These are phyloP conservation scores for Fusarium musae DNA, from an alignment of 2,329 filamentous ascomycete genomes.

Conservation along the genomic window DNA sequence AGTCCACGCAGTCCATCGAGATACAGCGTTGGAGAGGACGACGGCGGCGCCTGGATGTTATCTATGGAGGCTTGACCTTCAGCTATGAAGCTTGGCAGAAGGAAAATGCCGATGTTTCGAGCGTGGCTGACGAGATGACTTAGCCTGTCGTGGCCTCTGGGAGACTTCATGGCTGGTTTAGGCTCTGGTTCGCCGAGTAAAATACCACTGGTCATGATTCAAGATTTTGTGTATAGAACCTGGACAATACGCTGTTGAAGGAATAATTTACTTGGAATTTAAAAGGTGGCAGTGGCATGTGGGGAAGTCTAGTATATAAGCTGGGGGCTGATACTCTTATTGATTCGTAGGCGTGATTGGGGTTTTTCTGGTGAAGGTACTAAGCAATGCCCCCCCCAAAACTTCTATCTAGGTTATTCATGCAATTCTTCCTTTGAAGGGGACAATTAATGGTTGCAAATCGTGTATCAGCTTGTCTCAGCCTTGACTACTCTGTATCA, in stretches of 20 bases:
- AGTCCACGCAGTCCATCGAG: not conserved
- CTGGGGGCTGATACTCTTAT: not conserved
- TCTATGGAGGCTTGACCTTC: too few relatives aligned
- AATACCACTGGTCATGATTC: not conserved
- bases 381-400: too few relatives aligned
- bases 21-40: not conserved
- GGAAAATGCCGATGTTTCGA: not conserved
- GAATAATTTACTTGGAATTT: fast-evolving
- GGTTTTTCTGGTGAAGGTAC: not conserved
- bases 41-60: too few relatives aligned
- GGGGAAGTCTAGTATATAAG: not conserved
- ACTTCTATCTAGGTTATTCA: too few relatives aligned
- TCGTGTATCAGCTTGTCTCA: too few relatives aligned
- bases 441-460: too few relatives aligned
- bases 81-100: not conserved
- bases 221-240: fast-evolving
- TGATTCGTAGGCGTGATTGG: not conserved
- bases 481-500: too few relatives aligned
- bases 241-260: fast-evolving
- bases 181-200: not conserved
- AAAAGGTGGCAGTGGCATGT: fast-evolving
- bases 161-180: not conserved
- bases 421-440: too few relatives aligned
- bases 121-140: not conserved
- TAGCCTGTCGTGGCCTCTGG: fast-evolving